Evolutionary conservation across 768 basidiomycete species (phyloP).

Genomic region (Leccinum fibrillosum): DNA sequence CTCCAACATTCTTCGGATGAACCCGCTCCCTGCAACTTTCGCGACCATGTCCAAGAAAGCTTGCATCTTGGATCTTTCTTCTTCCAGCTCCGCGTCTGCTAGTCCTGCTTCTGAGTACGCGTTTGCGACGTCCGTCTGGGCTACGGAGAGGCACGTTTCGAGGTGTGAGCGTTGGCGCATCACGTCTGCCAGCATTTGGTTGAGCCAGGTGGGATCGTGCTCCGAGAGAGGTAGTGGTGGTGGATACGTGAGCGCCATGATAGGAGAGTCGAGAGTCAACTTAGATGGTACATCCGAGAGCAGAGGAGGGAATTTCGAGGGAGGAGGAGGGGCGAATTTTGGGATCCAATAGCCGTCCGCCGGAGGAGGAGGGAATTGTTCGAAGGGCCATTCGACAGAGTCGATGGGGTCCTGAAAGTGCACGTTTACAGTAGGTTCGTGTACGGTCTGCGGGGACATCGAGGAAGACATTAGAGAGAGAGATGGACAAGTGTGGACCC

Average conservation of each 20-base stretch:
- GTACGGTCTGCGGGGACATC: not conserved
- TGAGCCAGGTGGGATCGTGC: conserved; percentile 28
- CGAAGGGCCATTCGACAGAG: conserved; percentile 25
- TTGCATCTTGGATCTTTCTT: conserved; percentile 25
- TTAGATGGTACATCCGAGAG: conserved; percentile 7
- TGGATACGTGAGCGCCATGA: conserved; percentile 28
- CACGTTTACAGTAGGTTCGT: not conserved
- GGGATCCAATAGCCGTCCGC: conserved; percentile 25
- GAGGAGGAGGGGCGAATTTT: conserved; percentile 17
- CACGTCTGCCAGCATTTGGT: conserved; percentile 25
- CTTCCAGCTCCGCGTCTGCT: conserved; percentile 24
- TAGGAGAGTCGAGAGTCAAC: conserved; percentile 21
- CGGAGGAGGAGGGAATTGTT: conserved; percentile 28
- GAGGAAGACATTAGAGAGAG: conserved; percentile 4
- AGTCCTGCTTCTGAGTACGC: conserved; percentile 27
- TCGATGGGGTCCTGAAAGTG: not conserved
- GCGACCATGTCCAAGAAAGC: conserved; percentile 22
- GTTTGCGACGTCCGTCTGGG: conserved; percentile 16
- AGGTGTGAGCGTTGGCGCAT: conserved; percentile 25
- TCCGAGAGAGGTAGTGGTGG: conserved; percentile 23
- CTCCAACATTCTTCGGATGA: conserved; percentile 26
- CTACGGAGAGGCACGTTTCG: conserved; percentile 11
- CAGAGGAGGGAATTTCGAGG: conserved; percentile 13
- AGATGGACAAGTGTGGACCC: not conserved
- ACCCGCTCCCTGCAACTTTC: conserved; percentile 25